These are phyloP conservation scores for Lasiosphaeria hispida DNA, from an alignment of 495 filamentous ascomycete genomes.

Conservation along the genomic window DNA sequence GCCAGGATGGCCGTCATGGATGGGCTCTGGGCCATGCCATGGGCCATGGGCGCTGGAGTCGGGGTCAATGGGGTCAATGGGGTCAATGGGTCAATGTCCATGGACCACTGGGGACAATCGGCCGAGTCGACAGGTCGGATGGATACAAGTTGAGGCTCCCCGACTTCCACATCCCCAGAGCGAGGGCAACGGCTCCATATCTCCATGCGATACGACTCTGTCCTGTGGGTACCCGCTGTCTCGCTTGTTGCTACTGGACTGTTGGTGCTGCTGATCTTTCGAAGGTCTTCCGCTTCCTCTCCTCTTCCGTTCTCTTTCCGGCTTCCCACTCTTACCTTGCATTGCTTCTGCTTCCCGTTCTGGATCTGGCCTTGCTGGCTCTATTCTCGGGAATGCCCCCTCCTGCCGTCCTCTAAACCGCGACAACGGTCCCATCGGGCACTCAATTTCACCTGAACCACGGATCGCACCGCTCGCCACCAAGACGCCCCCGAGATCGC, in stretches of 20 bases:
- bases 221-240: not conserved
- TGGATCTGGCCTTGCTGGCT: too few species aligned
- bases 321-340: not conserved
- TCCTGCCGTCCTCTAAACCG: too few species aligned
- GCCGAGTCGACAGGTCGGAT: not conserved
- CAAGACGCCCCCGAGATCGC: not conserved
- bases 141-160: conserved; percentile 8
- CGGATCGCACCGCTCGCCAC: not conserved
- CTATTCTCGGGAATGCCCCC: too few species aligned
- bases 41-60: too few species aligned
- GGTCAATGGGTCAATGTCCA: too few species aligned
- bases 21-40: too few species aligned
- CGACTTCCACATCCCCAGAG: not conserved
- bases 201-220: not conserved
- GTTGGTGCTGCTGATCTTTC: too few species aligned
- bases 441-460: not conserved
- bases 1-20: too few species aligned
- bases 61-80: not conserved
- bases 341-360: too few species aligned
- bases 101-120: too few species aligned
- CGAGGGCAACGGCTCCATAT: not conserved
- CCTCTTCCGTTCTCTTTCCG: not conserved
- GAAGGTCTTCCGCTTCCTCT: not conserved
- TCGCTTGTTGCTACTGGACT: not conserved
- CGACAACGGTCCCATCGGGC: not conserved